Base-by-base conservation (phyloP, 768 basidiomycete species). In the Mycena sanguinolenta region DNA sequence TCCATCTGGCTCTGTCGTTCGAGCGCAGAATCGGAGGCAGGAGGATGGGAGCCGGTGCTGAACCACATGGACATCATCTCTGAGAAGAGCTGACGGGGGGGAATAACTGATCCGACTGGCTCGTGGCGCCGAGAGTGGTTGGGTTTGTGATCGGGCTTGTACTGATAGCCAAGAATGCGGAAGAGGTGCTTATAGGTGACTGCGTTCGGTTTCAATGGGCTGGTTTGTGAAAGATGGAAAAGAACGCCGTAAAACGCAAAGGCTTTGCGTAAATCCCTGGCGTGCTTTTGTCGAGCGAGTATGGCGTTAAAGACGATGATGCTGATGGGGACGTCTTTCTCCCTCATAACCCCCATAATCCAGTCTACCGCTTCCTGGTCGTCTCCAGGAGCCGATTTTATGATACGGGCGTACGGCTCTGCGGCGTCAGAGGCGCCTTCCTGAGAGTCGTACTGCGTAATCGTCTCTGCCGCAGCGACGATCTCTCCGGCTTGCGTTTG, bases 261-360 rank as follows among this genome's bases (percentile, higher is more conserved):
- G 8, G 84, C 85, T 21, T 80, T 78, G 6, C 71, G 73, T 57
- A 81, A 77, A 7, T 79, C 79, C 16, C 76, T 64, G 1, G 75
- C 75, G 16, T 80, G 74, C 42, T 82, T 73, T 63, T 86, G 83
- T 19, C 78, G 77, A 8, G 82, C 78, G 17, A 90, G 82, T 69
- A 90, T 82, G 10, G 82, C 69, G 64, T 90, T 89, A 78, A 89
- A 84, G n/a, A 89, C 71, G 44, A 74, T 73, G 12, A 82, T 78
- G 61, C 86, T 80, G 0, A 84, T 83, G 2, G 75, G 49, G 16
- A 86, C 77, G 4, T 81, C 81, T 2, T 82, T 78, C 23, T 79
- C 75, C 57, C 76, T 73, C 83, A 88, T 86, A 53, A 80, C 77
- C 6, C 77, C 71, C 57, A 90, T 77, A 0, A 87, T 77, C 17